Evolutionary conservation across 495 filamentous ascomycete genomes (phyloP).

Genomic region (Durotheca rogersii): DNA sequence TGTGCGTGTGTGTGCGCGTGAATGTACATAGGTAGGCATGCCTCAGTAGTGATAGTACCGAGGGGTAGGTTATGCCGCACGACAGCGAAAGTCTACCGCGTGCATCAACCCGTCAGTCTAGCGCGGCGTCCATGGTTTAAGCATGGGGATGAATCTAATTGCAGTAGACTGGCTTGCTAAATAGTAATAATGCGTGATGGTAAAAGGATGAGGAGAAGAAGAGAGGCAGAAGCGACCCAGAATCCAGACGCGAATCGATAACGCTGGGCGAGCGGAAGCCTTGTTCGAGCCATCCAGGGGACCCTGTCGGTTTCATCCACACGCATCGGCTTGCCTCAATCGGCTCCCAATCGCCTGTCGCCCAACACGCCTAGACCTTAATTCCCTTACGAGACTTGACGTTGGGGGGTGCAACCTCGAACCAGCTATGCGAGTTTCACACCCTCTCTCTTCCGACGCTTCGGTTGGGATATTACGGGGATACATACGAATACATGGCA

Average conservation of each 20-base stretch:
- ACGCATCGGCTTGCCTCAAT: constrained; percentile 33
- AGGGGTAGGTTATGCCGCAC: constrained; percentile 22
- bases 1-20: too few relatives aligned
- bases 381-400: constrained; percentile 20
- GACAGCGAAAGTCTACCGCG: constrained; percentile 2
- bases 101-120: too few relatives aligned
- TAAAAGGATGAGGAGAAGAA: constrained; percentile 1
- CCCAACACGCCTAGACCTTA: constrained; percentile 8
- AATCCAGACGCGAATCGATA: background rate
- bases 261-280: constrained; percentile 10
- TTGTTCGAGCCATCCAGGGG: constrained; percentile 4
- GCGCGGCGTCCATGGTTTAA: too few relatives aligned
- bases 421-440: constrained; percentile 28
- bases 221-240: background rate
- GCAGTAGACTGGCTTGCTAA: too few relatives aligned
- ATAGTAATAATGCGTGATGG: too few relatives aligned
- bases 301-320: constrained; percentile 9
- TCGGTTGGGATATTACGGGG: background rate
- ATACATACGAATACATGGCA: background rate
- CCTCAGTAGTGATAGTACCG: too few relatives aligned
- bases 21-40: too few relatives aligned
- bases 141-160: too few relatives aligned
- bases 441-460: constrained; percentile 15
- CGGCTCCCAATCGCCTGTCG: constrained; percentile 9
- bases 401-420: constrained; percentile 28